These are phyloP conservation scores for Rhodotorula diobovata DNA, from an alignment of 768 basidiomycete genomes.

Conservation along the genomic window DNA sequence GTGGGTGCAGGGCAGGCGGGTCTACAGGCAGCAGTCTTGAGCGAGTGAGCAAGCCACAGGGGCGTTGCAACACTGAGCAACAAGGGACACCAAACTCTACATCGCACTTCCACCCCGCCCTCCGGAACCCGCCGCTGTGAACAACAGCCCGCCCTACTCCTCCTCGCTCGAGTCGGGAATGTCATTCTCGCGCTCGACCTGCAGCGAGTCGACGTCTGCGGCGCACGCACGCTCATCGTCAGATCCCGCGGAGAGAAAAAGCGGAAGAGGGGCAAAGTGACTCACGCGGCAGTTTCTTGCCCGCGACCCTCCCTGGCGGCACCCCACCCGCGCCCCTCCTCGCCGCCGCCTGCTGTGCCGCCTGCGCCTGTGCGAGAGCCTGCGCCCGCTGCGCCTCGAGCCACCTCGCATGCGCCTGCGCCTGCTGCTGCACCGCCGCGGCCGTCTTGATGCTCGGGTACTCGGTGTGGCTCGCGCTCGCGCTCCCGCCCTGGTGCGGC, in stretches of 20 bases:
- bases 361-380: neutral
- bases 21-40: slow-evolving; percentile 1
- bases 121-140: no score
- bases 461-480: no score
- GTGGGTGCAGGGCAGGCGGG: slow-evolving; percentile 56
- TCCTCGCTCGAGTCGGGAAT: slow-evolving; percentile 14
- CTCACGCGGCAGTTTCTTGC: neutral
- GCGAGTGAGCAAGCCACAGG: neutral
- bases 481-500: no score
- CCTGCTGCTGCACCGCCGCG: slow-evolving; percentile 3
- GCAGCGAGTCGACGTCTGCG: neutral
- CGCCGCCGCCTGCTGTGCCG: neutral
- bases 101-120: no score
- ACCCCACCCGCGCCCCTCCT: neutral
- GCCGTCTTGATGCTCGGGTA: slow-evolving; percentile 5
- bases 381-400: neutral
- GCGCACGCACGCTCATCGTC: neutral
- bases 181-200: neutral
- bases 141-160: no score
- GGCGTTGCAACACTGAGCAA: no score
- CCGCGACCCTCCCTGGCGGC: neutral
- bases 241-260: neutral
- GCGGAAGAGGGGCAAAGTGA: neutral
- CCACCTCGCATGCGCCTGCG: neutral
- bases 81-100: no score